Evolutionary conservation across 805 yeast species (phyloP).

Genomic region (Candida maesae): DNA sequence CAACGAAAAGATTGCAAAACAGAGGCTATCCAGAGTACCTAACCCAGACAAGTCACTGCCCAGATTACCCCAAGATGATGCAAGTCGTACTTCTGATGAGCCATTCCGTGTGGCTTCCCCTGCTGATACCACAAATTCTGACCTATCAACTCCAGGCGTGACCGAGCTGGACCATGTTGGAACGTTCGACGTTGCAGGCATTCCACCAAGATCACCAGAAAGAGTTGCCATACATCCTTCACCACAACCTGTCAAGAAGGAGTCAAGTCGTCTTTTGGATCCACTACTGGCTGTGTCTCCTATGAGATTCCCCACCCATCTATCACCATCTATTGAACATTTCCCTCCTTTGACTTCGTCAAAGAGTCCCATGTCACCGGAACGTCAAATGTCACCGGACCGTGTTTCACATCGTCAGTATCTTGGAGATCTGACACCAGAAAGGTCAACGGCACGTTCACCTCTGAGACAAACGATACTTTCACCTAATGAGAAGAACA

Average conservation of each 20-base stretch:
- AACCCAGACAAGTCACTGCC: constrained; percentile 23
- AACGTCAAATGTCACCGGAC: background rate
- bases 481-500: constrained; percentile 23
- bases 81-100: constrained; percentile 12
- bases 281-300: constrained; percentile 22
- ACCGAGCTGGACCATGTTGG: constrained; percentile 4
- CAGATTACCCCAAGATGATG: constrained; percentile 18
- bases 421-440: constrained; percentile 9
- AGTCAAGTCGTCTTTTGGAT: constrained; percentile 9
- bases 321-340: constrained; percentile 6
- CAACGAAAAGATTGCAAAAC: constrained; percentile 25
- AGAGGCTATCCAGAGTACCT: constrained; percentile 12
- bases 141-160: constrained; percentile 14
- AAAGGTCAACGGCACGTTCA: constrained; percentile 6
- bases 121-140: constrained; percentile 21
- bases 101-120: constrained; percentile 13
- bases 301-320: constrained; percentile 13
- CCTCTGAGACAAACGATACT: constrained; percentile 18
- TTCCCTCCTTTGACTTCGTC: background rate
- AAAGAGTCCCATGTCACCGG: background rate
- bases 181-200: constrained; percentile 5
- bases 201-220: constrained; percentile 26
- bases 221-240: constrained; percentile 9
- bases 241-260: background rate
- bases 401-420: constrained; percentile 6